Base-by-base conservation (phyloP, 176 grass and related monocot species). In the Tillandsia leiboldiana region DNA sequence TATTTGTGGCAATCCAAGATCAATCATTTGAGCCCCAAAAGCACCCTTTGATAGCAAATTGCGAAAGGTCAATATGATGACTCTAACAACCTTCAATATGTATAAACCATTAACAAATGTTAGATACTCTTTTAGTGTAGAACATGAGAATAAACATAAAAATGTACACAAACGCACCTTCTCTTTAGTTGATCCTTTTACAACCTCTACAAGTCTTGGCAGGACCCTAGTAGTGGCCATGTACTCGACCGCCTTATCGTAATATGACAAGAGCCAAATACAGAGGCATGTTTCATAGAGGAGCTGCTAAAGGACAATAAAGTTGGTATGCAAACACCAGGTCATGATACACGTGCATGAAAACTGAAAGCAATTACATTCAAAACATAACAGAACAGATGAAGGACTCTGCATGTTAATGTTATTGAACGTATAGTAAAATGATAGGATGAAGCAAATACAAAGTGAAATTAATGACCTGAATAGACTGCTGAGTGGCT, bases 271-370 rank as follows among this genome's bases (percentile, higher is more conserved):
- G 48, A 99, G 75, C 94, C 94, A 99, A 80, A 99, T 77, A 74
- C 90, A 99, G 65, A 99, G 90, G 76, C 87, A 93, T 54, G 90
- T 99, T 84, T 99, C 87, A 29, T 99, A 99, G 69, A 99, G 89
- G 24, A 99, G 87, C 94, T 99, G 90, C 74, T 82, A 53, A 76
- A 67, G 13, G 27, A 84, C 23, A 69, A 54, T 66, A 49, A 65
- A 9, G 15, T 61, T 15, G 13, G 22, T 61, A 61, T 61, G 8
- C 33, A 42, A 42, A 42, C 33, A 42, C 33, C 33, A 42, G 33
- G 33, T 42, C 33, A 42, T 42, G 33, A 42, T 42, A 42, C 33
- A 42, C 33, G 4, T 42, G 33, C 33, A 42, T 42, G 33, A 42
- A 42, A 42, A 42, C 3, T 42, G 33, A 42, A 42, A 42, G 33